These are phyloP conservation scores for Trichoderma virens DNA, from an alignment of 495 filamentous ascomycete species.

Conservation along the genomic window DNA sequence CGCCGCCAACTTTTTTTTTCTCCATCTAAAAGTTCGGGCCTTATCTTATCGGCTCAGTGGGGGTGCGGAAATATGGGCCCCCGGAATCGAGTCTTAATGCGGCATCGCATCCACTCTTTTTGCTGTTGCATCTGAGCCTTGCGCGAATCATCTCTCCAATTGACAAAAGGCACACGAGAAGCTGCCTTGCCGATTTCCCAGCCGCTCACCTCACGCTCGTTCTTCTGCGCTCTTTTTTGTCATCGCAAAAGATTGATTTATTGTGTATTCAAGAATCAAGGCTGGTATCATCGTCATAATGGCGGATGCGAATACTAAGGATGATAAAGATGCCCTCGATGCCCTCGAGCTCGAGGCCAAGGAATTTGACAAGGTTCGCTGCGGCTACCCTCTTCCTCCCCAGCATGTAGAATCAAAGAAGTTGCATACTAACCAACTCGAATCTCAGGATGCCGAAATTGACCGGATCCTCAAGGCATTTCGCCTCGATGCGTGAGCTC, in stretches of 20 bases:
- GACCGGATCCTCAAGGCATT: constrained; percentile 90
- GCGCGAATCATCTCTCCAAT: not conserved
- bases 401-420: not conserved
- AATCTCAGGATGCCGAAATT: constrained; percentile 80
- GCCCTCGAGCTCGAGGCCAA: constrained; percentile 79
- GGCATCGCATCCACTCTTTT: not conserved
- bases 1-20: constrained; percentile 5
- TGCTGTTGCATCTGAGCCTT: not conserved
- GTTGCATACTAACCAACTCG: constrained; percentile 14
- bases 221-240: not conserved
- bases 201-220: not conserved
- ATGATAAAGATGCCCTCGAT: constrained; percentile 75
- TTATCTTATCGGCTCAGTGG: constrained; percentile 13
- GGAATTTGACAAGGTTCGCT: constrained; percentile 74
- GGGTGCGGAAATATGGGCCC: not conserved
- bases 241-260: not conserved
- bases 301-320: constrained; percentile 21
- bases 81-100: not conserved
- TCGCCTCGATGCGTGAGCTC: constrained; percentile 70
- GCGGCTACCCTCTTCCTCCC: not conserved
- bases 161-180: not conserved
- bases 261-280: not conserved
- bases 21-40: not conserved
- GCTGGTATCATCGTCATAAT: constrained; percentile 3
- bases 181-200: not conserved